Percentiles rank a stretch among this genome's conserved stretches.
Conservation (phyloP, 441 rosid species). For the Hura crepitans region DNA sequence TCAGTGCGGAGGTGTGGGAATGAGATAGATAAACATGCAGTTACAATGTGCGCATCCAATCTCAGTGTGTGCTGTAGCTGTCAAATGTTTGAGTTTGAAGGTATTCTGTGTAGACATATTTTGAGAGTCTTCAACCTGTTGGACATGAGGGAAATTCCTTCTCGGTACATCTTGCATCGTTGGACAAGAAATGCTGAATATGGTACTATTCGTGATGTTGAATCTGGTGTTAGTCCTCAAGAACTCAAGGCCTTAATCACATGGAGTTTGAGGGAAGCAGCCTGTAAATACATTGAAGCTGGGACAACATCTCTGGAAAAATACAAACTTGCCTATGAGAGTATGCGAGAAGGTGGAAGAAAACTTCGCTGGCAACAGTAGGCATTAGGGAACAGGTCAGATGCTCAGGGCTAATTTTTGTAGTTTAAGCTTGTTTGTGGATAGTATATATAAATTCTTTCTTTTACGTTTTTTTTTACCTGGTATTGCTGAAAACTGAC, state of each 20-base stretch:
- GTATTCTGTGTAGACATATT: constrained; percentile 67
- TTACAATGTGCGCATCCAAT: constrained; percentile 59
- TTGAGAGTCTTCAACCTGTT: constrained; percentile 63
- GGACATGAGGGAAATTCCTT: constrained; percentile 65
- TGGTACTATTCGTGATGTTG: constrained; percentile 46
- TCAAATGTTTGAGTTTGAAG: constrained; percentile 85
- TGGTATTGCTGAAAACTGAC: constrained; percentile 11
- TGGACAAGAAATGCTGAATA: constrained; percentile 75
- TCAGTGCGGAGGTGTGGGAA: constrained; percentile 60
- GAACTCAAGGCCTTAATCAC: constrained; percentile 59
- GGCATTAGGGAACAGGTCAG: constrained; percentile 29
- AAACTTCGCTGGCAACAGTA: constrained; percentile 62
- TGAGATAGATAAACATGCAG: constrained; percentile 59
- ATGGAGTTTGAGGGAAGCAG: constrained; percentile 83
- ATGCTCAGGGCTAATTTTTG: constrained; percentile 21
- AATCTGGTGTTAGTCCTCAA: constrained; percentile 47
- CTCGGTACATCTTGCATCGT: constrained; percentile 63
- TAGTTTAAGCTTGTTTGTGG: constrained; percentile 17
- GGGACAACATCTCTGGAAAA: constrained; percentile 61
- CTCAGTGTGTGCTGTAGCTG: constrained; percentile 68
- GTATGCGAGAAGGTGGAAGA: constrained; percentile 69
- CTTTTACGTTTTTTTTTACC: not conserved
- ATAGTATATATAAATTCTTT: not conserved
- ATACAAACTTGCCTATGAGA: constrained; percentile 72
- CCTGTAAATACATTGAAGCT: constrained; percentile 66